A percentile compares a stretch with the other conserved stretches of the same genome.
Conservation (phyloP, 495 filamentous ascomycete species). For the Talaromyces stipitatus region DNA sequence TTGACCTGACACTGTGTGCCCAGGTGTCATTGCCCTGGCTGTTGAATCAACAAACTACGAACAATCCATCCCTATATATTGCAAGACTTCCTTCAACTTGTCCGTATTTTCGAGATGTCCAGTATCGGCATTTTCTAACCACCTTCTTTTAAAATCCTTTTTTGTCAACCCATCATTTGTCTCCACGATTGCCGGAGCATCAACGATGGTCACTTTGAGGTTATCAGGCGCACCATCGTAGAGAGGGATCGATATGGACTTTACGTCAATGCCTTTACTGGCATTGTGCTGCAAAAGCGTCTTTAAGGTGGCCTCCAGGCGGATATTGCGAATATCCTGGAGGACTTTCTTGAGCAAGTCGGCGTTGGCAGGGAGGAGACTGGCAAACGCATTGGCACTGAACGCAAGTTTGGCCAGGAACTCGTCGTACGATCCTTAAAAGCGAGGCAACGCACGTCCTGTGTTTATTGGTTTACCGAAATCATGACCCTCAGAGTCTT, state of each 20-base stretch:
- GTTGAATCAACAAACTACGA: too few species aligned
- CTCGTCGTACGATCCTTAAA: background rate
- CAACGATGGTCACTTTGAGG: background rate
- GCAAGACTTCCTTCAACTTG: too few species aligned
- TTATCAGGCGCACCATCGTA: background rate
- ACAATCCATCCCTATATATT: too few species aligned
- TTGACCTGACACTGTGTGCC: too few species aligned
- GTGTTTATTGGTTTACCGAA: background rate
- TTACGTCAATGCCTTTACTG: background rate
- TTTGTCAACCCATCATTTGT: background rate
- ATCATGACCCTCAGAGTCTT: background rate
- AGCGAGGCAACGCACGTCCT: background rate
- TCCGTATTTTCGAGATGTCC: too few species aligned
- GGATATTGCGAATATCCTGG: background rate
- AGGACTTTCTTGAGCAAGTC: background rate
- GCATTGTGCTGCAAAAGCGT: background rate
- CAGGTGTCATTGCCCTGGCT: too few species aligned
- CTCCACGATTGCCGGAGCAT: background rate
- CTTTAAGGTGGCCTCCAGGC: background rate
- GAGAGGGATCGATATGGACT: background rate
- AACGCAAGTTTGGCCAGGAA: background rate
- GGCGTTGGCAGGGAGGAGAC: background rate
- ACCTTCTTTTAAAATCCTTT: background rate
- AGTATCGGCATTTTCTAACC: background rate
- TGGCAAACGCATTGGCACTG: background rate